Base-by-base conservation (phyloP, 139 green algal species). In the Spirogloea muscicola region DNA sequence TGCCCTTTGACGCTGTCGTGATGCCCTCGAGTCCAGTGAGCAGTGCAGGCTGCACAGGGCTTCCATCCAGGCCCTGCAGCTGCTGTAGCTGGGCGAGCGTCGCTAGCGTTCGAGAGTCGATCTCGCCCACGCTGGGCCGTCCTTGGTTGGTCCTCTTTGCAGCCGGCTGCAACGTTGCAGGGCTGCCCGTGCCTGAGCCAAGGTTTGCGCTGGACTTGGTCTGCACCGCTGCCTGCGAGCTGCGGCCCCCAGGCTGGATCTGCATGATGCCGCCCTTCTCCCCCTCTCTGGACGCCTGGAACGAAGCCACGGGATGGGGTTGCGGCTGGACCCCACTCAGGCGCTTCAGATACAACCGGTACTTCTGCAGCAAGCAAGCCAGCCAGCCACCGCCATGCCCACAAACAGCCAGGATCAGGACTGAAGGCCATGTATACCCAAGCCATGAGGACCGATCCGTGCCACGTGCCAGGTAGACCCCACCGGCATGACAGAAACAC, bases 261-360 rank as follows among this genome's bases (percentile, higher is more conserved):
- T 76, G 67, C 49, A 76, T 18, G 9, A 29, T 69, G 49, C 67
- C 67, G 63, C 63, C 49, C 49, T 49, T 62, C 39, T 74, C 34
- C 55, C n/a, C 65, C n/a, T n/a, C n/a, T n/a, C n/a, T n/a, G 1
- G 72, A 34, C 18, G 63, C 44, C 33, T 79, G 70, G 51, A 75
- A 79, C 3, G 70, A 67, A 31, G 61, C 60, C 60, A 73, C 59
- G 29, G 70, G 60, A 49, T 79, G 70, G 18, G 59, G 70, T 46
- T 58, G 36, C 1, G 70, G 59, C 13, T 80, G 21, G 2, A 80
- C 72, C 4, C 72, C 75, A 46, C 68, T 80, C 33, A 96, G 83
- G 18, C 89, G 71, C 76, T 95, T 96, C 9, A 97, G 76, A 83
- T 96, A 97, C 52, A 97, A 80, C 6, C 92, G 86, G 83, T 97